A percentile compares a stretch with the other conserved stretches of the same genome.
phyloP scores from a whole-genome alignment of 169 alveolate genomes.

The Hepatocystis sp. region DNA sequence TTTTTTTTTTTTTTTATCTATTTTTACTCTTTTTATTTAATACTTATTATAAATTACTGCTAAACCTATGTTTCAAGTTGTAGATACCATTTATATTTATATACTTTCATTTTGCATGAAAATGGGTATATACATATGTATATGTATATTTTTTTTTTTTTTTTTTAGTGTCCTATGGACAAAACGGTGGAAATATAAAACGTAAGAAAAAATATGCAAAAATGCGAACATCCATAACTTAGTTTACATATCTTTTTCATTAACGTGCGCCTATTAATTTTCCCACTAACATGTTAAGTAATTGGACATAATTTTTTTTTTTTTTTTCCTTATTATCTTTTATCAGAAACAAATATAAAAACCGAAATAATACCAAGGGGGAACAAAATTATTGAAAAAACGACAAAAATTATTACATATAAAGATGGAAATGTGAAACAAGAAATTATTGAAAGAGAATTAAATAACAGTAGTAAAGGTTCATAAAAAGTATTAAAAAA shows the following conservation, averaged over 20 bases:
- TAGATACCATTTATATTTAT: too few relatives aligned
- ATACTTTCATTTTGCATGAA: too few relatives aligned
- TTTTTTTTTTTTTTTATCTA: constrained; percentile 1
- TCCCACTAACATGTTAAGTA: too few relatives aligned
- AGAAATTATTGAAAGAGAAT: constrained; percentile 55
- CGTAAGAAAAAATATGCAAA: constrained; percentile 11
- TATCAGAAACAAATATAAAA: constrained; percentile 63
- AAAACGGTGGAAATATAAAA: constrained; percentile 2
- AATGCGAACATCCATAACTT: too few relatives aligned
- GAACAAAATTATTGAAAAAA: constrained; percentile 62
- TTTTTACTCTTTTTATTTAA: not conserved
- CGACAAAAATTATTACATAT: constrained; percentile 64
- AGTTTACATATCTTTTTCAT: too few relatives aligned
- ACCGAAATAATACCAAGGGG: constrained; percentile 66
- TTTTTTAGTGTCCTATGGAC: constrained; percentile 3
- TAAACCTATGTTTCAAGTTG: too few relatives aligned
- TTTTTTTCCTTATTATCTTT: not conserved
- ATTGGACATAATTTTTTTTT: too few relatives aligned
- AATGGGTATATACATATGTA: too few relatives aligned
- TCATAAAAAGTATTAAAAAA: constrained; percentile 21
- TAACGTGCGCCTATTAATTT: too few relatives aligned
- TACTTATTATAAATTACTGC: too few relatives aligned
- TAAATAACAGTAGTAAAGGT: constrained; percentile 64
- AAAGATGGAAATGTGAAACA: constrained; percentile 54
- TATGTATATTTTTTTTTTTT: constrained; percentile 4